A percentile compares a stretch with the other conserved stretches of the same genome.
Conservation (phyloP, 1,284 basidiomycete species). For the Agroathelia rolfsii region DNA sequence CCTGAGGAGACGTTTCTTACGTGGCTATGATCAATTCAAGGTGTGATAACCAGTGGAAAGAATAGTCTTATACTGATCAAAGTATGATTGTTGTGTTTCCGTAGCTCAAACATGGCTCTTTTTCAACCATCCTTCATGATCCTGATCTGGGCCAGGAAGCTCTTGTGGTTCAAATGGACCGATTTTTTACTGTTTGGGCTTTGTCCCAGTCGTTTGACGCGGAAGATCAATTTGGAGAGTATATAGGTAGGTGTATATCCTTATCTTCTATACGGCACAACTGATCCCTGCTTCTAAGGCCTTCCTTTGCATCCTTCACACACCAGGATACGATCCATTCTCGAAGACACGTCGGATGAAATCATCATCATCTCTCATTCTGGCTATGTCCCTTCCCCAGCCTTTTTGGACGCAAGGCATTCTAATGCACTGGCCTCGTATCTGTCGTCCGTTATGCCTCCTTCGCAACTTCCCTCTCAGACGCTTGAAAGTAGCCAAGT, state of each 20-base stretch:
- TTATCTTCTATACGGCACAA: too few species aligned
- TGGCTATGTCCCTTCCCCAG: constrained; percentile 11
- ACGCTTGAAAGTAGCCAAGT: too few species aligned
- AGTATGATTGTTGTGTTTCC: too few species aligned
- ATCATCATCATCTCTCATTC: constrained; percentile 33
- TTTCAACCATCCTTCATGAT: constrained; percentile 53
- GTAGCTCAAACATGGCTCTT: constrained; percentile 69
- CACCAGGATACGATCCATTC: constrained; percentile 31
- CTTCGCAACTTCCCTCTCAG: constrained; percentile 14
- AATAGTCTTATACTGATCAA: too few species aligned
- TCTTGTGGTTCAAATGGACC: constrained; percentile 65
- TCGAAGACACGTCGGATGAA: constrained; percentile 38
- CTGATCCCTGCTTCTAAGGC: too few species aligned
- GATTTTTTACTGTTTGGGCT: constrained; percentile 77
- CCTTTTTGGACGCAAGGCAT: constrained; percentile 19
- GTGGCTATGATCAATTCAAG: constrained; percentile 70
- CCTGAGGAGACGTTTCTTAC: constrained; percentile 47
- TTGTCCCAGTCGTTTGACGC: constrained; percentile 71
- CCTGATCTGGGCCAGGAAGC: constrained; percentile 51
- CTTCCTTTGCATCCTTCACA: constrained; percentile 51
- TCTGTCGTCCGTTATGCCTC: constrained; percentile 35
- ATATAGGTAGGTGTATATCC: constrained; percentile 50
- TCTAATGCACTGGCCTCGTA: constrained; percentile 36
- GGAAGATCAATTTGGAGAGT: constrained; percentile 40
- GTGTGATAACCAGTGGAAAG: too few species aligned